Evolutionary conservation across 495 filamentous ascomycete species (phyloP).

Genomic region (Trichoderma reesei): DNA sequence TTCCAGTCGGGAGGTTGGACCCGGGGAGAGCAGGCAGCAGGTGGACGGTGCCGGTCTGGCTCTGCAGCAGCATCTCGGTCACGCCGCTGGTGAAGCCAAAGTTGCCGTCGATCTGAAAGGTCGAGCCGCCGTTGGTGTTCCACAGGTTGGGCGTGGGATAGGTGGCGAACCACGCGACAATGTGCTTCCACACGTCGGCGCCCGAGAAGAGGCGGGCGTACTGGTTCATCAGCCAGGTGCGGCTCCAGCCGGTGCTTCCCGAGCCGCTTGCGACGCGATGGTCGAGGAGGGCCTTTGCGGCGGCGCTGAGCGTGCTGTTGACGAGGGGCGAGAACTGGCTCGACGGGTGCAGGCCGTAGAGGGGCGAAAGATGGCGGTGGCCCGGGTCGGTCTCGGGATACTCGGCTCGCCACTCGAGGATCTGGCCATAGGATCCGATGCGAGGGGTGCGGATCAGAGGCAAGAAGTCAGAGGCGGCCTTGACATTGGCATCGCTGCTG

Average conservation of each 20-base stretch:
- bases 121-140: not conserved
- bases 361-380: slow-evolving; percentile 39
- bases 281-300: slow-evolving; percentile 29
- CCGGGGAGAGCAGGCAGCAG: slow-evolving; percentile 35
- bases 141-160: slow-evolving; percentile 3
- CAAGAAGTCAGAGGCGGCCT: slow-evolving; percentile 15
- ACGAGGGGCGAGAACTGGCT: slow-evolving; percentile 5
- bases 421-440: slow-evolving; percentile 30
- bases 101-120: slow-evolving; percentile 42
- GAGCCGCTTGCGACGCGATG: slow-evolving; percentile 32
- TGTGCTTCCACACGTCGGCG: slow-evolving; percentile 18
- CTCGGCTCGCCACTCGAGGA: slow-evolving; percentile 41
- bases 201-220: slow-evolving; percentile 27
- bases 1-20: slow-evolving; percentile 23
- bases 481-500: slow-evolving; percentile 8
- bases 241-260: slow-evolving; percentile 40
- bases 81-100: slow-evolving; percentile 41
- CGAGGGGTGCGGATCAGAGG: slow-evolving; percentile 18
- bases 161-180: slow-evolving; percentile 11
- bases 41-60: slow-evolving; percentile 33
- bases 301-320: slow-evolving; percentile 15
- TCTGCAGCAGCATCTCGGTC: slow-evolving; percentile 43
- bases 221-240: slow-evolving; percentile 39
- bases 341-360: slow-evolving; percentile 33
- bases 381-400: slow-evolving; percentile 38